Evolutionary conservation across 345 rosid species (phyloP).

Genomic region (Boechera retrofracta): DNA sequence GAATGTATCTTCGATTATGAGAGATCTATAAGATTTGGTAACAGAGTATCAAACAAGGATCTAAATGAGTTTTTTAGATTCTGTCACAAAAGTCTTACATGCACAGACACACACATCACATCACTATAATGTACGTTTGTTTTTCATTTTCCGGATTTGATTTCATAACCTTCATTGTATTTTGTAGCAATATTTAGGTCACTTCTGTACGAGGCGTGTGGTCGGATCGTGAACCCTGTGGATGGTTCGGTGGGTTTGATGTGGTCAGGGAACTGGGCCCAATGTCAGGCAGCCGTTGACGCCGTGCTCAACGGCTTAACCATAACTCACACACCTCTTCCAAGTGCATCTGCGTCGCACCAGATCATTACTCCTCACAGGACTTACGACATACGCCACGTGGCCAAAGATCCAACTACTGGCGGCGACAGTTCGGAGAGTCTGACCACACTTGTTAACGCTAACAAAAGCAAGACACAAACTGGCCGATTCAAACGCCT

Average conservation of each 20-base stretch:
- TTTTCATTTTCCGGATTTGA: conserved; percentile 1
- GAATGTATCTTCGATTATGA: not conserved
- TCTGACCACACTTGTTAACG: conserved; percentile 33
- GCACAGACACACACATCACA: conserved; percentile 20
- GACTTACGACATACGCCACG: conserved; percentile 70
- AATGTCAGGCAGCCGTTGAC: conserved; percentile 75
- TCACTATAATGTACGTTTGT: conserved; percentile 5
- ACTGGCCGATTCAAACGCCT: conserved; percentile 45
- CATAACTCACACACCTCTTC: conserved; percentile 41
- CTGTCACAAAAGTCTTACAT: conserved; percentile 14
- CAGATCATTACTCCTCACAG: conserved; percentile 51
- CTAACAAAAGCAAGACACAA: conserved; percentile 43
- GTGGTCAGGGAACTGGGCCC: conserved; percentile 48
- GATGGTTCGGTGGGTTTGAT: conserved; percentile 54
- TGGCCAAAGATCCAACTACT: conserved; percentile 48
- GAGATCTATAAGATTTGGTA: conserved; percentile 3
- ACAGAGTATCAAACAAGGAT: conserved; percentile 8
- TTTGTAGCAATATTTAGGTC: conserved; percentile 50
- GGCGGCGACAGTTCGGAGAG: conserved; percentile 36
- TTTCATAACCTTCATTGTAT: conserved; percentile 46
- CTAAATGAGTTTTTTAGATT: not conserved
- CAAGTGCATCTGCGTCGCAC: conserved; percentile 39
- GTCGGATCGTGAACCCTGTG: conserved; percentile 49
- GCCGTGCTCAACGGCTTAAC: conserved; percentile 58
- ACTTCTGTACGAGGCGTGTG: conserved; percentile 55